A percentile compares a stretch with the other conserved stretches of the same genome.
These are phyloP conservation scores for Macroventuria anomochaeta DNA, from an alignment of 2,329 filamentous ascomycete species.

Conservation along the genomic window DNA sequence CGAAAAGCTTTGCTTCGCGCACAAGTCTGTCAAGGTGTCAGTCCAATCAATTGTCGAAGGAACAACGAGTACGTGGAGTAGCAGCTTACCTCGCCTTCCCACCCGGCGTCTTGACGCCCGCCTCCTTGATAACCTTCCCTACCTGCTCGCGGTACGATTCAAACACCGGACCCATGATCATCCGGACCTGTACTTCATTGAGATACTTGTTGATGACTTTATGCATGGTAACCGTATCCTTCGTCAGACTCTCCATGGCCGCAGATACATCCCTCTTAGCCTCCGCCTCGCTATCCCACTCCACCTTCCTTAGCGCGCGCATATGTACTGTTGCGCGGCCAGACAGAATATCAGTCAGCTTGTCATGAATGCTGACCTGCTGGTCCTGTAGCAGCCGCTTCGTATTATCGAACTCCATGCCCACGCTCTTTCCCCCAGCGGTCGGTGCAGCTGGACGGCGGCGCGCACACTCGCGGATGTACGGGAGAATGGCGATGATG, in stretches of 20 bases:
- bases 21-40: slow-evolving; percentile 65
- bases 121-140: slow-evolving; percentile 71
- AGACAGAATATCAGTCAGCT: slow-evolving; percentile 91
- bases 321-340: slow-evolving; percentile 76
- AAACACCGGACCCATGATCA: slow-evolving; percentile 89
- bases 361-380: slow-evolving; percentile 88
- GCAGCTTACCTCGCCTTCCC: slow-evolving; percentile 73
- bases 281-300: slow-evolving; percentile 68
- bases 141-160: slow-evolving; percentile 81
- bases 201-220: slow-evolving; percentile 83
- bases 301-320: slow-evolving; percentile 73
- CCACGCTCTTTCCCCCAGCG: slow-evolving; percentile 49
- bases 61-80: not conserved
- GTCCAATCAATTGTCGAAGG: not conserved
- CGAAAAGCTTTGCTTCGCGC: slow-evolving; percentile 76
- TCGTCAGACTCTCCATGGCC: slow-evolving; percentile 87
- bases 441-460: slow-evolving; percentile 64
- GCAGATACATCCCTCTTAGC: slow-evolving; percentile 59
- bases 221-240: slow-evolving; percentile 84
- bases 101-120: slow-evolving; percentile 67
- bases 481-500: slow-evolving; percentile 83
- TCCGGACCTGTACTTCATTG: slow-evolving; percentile 74
- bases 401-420: slow-evolving; percentile 88
- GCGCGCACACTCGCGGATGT: slow-evolving; percentile 88
- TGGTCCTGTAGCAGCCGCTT: slow-evolving; percentile 85